Evolutionary conservation across 345 rosid species (phyloP).

Genomic region (Garcia nutans): DNA sequence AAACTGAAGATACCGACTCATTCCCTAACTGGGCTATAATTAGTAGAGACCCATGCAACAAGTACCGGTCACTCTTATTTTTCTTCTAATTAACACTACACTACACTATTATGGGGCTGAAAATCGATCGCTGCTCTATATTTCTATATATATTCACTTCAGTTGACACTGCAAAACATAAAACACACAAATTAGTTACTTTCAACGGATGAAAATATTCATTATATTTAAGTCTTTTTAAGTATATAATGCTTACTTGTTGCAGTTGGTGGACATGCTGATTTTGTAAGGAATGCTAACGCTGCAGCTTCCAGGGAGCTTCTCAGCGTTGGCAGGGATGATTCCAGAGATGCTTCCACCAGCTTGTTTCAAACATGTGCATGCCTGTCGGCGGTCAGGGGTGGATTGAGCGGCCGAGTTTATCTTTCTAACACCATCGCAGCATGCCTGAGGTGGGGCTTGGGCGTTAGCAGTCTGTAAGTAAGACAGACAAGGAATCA

Average conservation of each 20-base stretch:
- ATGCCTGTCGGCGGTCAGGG: constrained; percentile 14
- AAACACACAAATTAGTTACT: no score
- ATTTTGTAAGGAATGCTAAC: constrained; percentile 15
- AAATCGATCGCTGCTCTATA: not conserved
- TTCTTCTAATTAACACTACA: not conserved
- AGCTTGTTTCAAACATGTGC: constrained; percentile 14
- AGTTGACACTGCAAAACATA: constrained; percentile 7
- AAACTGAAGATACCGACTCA: not conserved
- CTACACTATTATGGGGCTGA: no score
- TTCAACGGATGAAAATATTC: no score
- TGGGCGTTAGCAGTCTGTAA: not conserved
- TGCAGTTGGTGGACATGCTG: constrained; percentile 19
- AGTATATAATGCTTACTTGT: not conserved
- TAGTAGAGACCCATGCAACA: no score
- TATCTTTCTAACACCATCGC: constrained; percentile 10
- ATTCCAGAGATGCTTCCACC: not conserved
- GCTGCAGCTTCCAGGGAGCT: constrained; percentile 9
- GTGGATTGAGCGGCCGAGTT: constrained; percentile 14
- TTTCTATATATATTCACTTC: not conserved
- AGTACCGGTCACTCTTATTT: not conserved
- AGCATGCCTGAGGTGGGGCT: not conserved
- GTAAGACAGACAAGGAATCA: constrained; percentile 15
- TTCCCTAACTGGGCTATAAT: not conserved
- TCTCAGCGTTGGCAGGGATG: not conserved
- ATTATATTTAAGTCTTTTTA: not conserved